These are phyloP conservation scores for Hypomontagnella submonticulosa DNA, from an alignment of 495 filamentous ascomycete genomes.

Conservation along the genomic window DNA sequence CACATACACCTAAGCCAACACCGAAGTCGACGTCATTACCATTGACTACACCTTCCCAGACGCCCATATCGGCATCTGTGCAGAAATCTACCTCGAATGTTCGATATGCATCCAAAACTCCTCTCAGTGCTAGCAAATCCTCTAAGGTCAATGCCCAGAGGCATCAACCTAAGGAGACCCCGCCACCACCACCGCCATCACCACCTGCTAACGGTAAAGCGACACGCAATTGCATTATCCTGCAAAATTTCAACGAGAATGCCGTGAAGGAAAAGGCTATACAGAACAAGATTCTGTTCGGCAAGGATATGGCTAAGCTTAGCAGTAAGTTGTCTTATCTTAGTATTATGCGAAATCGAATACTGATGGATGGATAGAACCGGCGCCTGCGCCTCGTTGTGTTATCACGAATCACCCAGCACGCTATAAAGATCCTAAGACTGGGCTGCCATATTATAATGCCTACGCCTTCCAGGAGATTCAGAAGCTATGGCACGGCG, in stretches of 20 bases:
- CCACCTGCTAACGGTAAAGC: slow-evolving; percentile 47
- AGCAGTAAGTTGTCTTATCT: slow-evolving; percentile 54
- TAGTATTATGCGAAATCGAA: not conserved
- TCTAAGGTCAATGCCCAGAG: slow-evolving; percentile 42
- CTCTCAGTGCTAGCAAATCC: slow-evolving; percentile 18
- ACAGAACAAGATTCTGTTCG: slow-evolving; percentile 65
- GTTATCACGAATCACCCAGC: slow-evolving; percentile 84
- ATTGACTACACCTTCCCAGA: slow-evolving; percentile 27
- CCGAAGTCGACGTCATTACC: slow-evolving; percentile 9
- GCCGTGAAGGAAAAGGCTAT: slow-evolving; percentile 65
- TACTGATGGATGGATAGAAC: slow-evolving; percentile 53
- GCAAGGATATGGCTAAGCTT: slow-evolving; percentile 63
- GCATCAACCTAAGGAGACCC: slow-evolving; percentile 37
- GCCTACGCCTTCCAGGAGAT: slow-evolving; percentile 79
- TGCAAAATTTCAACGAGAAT: slow-evolving; percentile 66
- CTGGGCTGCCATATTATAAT: slow-evolving; percentile 79
- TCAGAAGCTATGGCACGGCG: slow-evolving; percentile 69
- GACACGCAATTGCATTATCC: slow-evolving; percentile 64
- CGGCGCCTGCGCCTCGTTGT: slow-evolving; percentile 65
- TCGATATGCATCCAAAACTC: slow-evolving; percentile 30
- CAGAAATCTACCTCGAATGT: slow-evolving; percentile 11
- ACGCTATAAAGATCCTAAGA: slow-evolving; percentile 79
- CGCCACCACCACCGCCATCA: slow-evolving; percentile 37
- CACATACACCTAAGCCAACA: slow-evolving; percentile 17
- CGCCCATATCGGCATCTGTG: slow-evolving; percentile 6